These are phyloP conservation scores for Ramaria sp. DNA, from an alignment of 768 basidiomycete species.

Conservation along the genomic window DNA sequence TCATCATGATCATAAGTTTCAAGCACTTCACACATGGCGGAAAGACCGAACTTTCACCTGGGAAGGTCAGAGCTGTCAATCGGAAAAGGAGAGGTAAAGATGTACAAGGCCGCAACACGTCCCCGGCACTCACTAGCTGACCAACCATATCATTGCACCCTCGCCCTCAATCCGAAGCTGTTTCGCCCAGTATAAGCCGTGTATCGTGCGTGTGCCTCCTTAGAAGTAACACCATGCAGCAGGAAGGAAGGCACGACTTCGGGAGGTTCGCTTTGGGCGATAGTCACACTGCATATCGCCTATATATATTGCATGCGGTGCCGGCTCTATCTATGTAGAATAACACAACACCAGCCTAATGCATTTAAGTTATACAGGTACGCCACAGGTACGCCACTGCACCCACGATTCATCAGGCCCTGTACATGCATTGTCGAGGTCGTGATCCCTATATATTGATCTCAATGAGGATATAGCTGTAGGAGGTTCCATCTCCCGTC, in stretches of 20 bases:
- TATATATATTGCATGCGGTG: slow-evolving; percentile 26
- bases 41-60: no score
- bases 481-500: slow-evolving; percentile 5
- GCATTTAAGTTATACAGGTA: no score
- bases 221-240: slow-evolving; percentile 20
- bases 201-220: slow-evolving; percentile 40
- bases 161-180: slow-evolving; percentile 24
- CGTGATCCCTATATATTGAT: slow-evolving; percentile 14
- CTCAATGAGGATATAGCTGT: slow-evolving; percentile 15
- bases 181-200: slow-evolving; percentile 38
- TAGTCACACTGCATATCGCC: slow-evolving; percentile 26
- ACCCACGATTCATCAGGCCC: slow-evolving; percentile 15
- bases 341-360: neutral
- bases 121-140: slow-evolving; percentile 40
- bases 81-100: neutral
- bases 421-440: slow-evolving; percentile 12
- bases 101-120: slow-evolving; percentile 23
- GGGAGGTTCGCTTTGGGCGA: slow-evolving; percentile 26
- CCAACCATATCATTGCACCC: slow-evolving; percentile 25
- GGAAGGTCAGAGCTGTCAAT: neutral
- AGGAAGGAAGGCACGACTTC: slow-evolving; percentile 42
- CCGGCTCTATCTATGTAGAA: slow-evolving; percentile 17
- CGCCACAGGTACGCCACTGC: neutral
- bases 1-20: no score
- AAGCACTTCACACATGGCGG: no score